A percentile compares a stretch with the other conserved stretches of the same genome.
Conservation (phyloP, 1,139 yeast genomes). For the Debaryomycetaceae sp. region DNA sequence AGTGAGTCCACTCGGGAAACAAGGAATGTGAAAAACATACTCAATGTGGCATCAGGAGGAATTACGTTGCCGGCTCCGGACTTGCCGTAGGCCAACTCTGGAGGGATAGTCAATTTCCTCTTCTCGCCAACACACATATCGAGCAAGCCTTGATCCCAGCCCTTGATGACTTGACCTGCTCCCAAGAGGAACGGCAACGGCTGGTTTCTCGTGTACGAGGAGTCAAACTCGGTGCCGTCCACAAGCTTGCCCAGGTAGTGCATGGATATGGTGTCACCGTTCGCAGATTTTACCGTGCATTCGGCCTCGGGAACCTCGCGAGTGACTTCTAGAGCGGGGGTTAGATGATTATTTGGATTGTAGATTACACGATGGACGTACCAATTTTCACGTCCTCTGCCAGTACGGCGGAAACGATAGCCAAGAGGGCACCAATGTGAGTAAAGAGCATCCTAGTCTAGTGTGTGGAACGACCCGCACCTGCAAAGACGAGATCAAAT, state of each 20-base stretch:
- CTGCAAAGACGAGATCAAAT: too few relatives aligned
- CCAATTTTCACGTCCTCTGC: not conserved
- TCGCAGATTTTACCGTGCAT: conserved; percentile 45
- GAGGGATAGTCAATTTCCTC: conserved; percentile 68
- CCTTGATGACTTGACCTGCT: conserved; percentile 64
- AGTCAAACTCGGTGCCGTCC: conserved; percentile 65
- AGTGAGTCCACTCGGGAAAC: conserved; percentile 6
- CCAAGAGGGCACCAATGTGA: not conserved
- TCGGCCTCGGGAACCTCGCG: conserved; percentile 35
- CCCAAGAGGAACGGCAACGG: conserved; percentile 70
- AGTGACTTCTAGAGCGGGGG: conserved; percentile 6
- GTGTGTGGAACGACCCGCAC: too few relatives aligned
- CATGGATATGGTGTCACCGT: conserved; percentile 58
- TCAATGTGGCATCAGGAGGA: conserved; percentile 62
- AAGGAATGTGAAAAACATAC: conserved; percentile 10
- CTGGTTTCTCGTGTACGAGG: conserved; percentile 51
- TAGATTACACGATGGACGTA: not conserved
- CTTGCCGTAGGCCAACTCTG: conserved; percentile 66
- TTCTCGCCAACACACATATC: conserved; percentile 79
- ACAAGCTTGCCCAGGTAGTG: conserved; percentile 66
- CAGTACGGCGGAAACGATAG: conserved; percentile 2
- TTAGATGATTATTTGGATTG: conserved; percentile 1
- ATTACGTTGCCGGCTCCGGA: conserved; percentile 63
- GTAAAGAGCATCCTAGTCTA: too few relatives aligned
- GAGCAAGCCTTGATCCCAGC: conserved; percentile 78